These are phyloP conservation scores for Rhododendron henanense DNA, from an alignment of 148 eudicot species.

Conservation along the genomic window DNA sequence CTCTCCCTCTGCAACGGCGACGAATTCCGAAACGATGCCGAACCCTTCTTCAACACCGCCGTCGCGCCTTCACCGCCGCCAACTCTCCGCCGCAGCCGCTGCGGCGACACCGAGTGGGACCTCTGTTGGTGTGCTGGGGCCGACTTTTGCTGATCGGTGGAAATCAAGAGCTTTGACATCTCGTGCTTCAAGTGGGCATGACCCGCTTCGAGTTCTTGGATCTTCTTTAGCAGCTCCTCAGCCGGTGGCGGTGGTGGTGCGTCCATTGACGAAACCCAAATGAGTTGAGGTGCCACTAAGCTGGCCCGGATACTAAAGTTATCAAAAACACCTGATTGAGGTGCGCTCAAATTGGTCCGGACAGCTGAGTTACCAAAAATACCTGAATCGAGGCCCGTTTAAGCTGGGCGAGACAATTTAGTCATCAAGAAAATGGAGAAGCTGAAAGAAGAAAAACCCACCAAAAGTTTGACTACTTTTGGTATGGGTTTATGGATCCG, in stretches of 20 bases:
- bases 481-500: not conserved
- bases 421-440: not conserved
- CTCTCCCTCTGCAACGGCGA: slow-evolving; percentile 81
- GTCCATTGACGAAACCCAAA: slow-evolving; percentile 14
- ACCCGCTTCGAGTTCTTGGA: slow-evolving; percentile 71
- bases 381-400: not conserved
- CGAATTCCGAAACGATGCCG: slow-evolving; percentile 48
- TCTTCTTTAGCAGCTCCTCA: slow-evolving; percentile 75
- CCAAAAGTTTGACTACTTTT: not conserved
- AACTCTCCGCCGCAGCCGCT: slow-evolving; percentile 33
- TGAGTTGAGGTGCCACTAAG: not conserved
- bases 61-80: slow-evolving; percentile 23
- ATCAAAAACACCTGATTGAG: not conserved
- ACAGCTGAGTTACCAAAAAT: too few relatives aligned
- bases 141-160: slow-evolving; percentile 11
- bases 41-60: slow-evolving; percentile 46
- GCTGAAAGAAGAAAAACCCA: not conserved
- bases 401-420: not conserved
- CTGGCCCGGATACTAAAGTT: too few relatives aligned
- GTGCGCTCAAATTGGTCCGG: not conserved
- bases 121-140: slow-evolving; percentile 24
- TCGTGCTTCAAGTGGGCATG: slow-evolving; percentile 76
- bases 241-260: slow-evolving; percentile 37
- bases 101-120: slow-evolving; percentile 80
- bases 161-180: slow-evolving; percentile 59